Evolutionary conservation across 176 grass and related monocot species (phyloP).

Genomic region (Triticum aestivum): IWGSC_CS_RefSeq_v2.1 NC_057810.1:107926847-107927346

Average conservation of each 20-base stretch:
- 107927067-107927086: not conserved
- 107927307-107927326: not conserved
- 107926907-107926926: slow-evolving; percentile 74
- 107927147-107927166: slow-evolving; percentile 69
- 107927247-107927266: not conserved
- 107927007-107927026: slow-evolving; percentile 71
- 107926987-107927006: slow-evolving; percentile 74
- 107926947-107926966: slow-evolving; percentile 69
- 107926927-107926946: slow-evolving; percentile 77
- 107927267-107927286: not conserved
- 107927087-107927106: slow-evolving; percentile 57
- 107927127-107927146: slow-evolving; percentile 61
- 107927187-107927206: not conserved
- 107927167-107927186: slow-evolving; percentile 38
- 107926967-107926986: slow-evolving; percentile 51
- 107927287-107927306: not conserved
- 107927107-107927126: slow-evolving; percentile 67
- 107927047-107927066: not conserved
- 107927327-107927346: not conserved
- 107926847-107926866: not conserved
- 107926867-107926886: not conserved
- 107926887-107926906: not conserved
- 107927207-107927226: not conserved
- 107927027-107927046: not conserved
- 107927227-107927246: not conserved